Evolutionary conservation across 2,329 filamentous ascomycete genomes (phyloP).

Genomic region (Ustulina deusta): DNA sequence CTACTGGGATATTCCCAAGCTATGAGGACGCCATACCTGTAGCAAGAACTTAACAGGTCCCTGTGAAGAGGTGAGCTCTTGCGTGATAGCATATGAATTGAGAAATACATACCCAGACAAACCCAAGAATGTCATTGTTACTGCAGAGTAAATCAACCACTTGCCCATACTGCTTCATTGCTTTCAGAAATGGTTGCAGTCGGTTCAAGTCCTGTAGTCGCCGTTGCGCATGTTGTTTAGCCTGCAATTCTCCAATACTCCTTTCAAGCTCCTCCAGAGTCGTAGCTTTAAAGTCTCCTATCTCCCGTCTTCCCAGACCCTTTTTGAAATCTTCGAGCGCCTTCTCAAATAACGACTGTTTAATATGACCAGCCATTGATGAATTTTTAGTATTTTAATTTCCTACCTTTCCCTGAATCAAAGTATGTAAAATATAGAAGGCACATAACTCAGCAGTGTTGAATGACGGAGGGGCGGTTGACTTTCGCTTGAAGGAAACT

Average conservation of each 20-base stretch:
- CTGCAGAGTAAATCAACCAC: not conserved
- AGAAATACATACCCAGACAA: slow-evolving; percentile 9
- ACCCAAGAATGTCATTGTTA: not conserved
- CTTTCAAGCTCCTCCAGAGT: not conserved
- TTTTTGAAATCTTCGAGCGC: slow-evolving; percentile 9
- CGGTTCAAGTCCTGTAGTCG: slow-evolving; percentile 7
- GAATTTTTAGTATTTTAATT: too few relatives aligned
- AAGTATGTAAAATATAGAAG: too few relatives aligned
- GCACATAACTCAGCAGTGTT: not conserved
- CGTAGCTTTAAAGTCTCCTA: not conserved
- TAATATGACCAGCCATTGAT: slow-evolving; percentile 3
- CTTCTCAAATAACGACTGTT: slow-evolving; percentile 5
- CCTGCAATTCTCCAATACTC: slow-evolving; percentile 6
- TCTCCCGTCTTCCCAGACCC: not conserved
- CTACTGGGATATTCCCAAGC: not conserved
- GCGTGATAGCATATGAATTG: not conserved
- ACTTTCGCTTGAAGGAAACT: not conserved
- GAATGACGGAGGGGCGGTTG: not conserved
- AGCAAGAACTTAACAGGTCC: slow-evolving; percentile 14
- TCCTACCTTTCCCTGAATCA: too few relatives aligned
- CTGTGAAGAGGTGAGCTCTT: slow-evolving; percentile 10
- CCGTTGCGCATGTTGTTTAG: slow-evolving; percentile 16
- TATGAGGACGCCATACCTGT: slow-evolving; percentile 10
- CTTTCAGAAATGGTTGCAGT: slow-evolving; percentile 16
- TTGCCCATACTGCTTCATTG: slow-evolving; percentile 8